Percentiles rank a stretch among this genome's conserved stretches.
phyloP scores from a whole-genome alignment of 2,329 filamentous ascomycete genomes.

The Pestalotiopsis sp. region DNA sequence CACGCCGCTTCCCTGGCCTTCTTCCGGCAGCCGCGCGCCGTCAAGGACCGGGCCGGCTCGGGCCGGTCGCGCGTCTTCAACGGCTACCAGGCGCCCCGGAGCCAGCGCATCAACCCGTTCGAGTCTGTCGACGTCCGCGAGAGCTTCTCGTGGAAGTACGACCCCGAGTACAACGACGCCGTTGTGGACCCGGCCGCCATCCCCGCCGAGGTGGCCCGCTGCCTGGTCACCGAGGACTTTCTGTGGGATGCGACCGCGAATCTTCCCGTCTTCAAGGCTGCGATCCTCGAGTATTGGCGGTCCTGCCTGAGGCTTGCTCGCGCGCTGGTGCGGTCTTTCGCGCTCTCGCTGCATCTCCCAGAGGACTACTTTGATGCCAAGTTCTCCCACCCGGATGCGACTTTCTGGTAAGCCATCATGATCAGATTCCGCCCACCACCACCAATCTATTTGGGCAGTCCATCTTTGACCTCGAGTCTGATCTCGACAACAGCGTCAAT shows the following conservation, averaged over 20 bases:
- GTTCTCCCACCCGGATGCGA: constrained; percentile 31
- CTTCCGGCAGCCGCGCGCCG: constrained; percentile 24
- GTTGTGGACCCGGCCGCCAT: constrained; percentile 29
- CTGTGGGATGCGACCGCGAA: constrained; percentile 27
- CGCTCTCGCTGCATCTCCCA: constrained; percentile 39
- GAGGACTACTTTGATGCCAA: constrained; percentile 42
- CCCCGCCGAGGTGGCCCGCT: constrained; percentile 1
- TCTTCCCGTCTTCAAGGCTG: constrained; percentile 36
- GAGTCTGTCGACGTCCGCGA: constrained; percentile 32
- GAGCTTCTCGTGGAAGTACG: constrained; percentile 36
- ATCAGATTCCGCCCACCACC: too few relatives aligned
- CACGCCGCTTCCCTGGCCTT: constrained; percentile 23
- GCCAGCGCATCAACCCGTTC: constrained; percentile 23
- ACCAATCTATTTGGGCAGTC: constrained; percentile 33
- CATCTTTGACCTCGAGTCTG: neutral
- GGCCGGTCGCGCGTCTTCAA: constrained; percentile 41
- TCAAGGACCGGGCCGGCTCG: constrained; percentile 29
- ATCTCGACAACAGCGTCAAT: constrained; percentile 18
- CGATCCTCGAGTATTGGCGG: constrained; percentile 35
- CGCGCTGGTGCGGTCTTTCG: constrained; percentile 39
- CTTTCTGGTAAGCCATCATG: constrained; percentile 29
- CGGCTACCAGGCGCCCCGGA: constrained; percentile 36
- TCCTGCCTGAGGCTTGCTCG: constrained; percentile 37
- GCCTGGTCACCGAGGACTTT: constrained; percentile 20
- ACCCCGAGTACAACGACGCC: constrained; percentile 28